Base-by-base conservation (phyloP, 257 asterid species). In the Buddleja alternifolia region DNA sequence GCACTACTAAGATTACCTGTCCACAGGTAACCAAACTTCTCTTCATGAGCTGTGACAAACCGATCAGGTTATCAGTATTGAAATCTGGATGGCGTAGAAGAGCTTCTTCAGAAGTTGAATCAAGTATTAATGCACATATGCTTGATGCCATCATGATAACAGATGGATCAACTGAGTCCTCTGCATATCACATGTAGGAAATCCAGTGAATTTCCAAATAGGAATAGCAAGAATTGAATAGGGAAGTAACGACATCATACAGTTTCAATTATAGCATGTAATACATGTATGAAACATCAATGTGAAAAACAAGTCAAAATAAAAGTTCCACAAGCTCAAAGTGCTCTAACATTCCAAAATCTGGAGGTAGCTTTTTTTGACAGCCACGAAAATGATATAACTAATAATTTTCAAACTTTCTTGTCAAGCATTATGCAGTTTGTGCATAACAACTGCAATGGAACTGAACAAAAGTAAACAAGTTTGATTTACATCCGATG, bases 111-210 rank as follows among this genome's bases (percentile, higher is more conserved):
- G 92, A 85, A 57, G 90, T 93, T 55, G 87, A 74, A 70, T 83
- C 82, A 21, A 90, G 91, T 63, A 93, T 72, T 40, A 90, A 72
- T 0, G 97, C 79, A 77, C 93, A 88, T 58, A 90, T 87, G 81
- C 90, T 83, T 64, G 96, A 82, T 34, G 95, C 95, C 95, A 89
- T 87, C 95, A 90, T 78, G 45, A 88, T 76, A 54, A 73, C 73
- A 66, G 76, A 71, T 16, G 60, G 67, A 42, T 90, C 95, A 11
- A 29, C 69, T 11, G 68, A 66, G 41, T 62, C 66, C 74, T 74
- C 89, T 80, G 84, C 73, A 74, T 51, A 64, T 40, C 39, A 79
- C 62, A 66, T 50, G 61, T 12, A 41, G 15, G 10, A 16, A 68
- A 51, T 58, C 45, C 40, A 70, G 36, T 17, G 36, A 61, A 15